Evolutionary conservation across 257 asterid species (phyloP).

Genomic region (Primulina huaijiensis): DNA sequence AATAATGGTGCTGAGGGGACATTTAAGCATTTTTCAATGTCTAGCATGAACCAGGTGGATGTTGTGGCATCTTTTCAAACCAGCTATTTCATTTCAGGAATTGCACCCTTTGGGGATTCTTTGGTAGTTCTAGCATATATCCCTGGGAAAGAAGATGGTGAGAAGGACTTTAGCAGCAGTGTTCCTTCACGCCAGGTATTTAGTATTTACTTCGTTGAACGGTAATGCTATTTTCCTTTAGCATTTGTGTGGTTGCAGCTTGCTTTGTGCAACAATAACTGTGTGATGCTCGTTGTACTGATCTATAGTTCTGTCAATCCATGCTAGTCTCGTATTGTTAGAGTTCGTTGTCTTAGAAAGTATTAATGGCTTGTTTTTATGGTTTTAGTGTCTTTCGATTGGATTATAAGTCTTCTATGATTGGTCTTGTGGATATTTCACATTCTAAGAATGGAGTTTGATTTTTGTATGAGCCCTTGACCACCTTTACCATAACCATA

Average conservation of each 20-base stretch:
- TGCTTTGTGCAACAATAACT: neutral
- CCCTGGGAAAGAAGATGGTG: constrained; percentile 84
- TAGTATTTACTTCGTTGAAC: constrained; percentile 37
- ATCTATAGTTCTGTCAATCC: neutral
- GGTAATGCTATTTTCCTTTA: neutral
- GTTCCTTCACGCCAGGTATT: constrained; percentile 89
- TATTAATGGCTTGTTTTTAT: neutral
- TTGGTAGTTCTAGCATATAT: constrained; percentile 93
- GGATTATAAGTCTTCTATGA: constrained; percentile 14
- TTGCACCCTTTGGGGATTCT: constrained; percentile 96
- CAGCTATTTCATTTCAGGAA: constrained; percentile 90
- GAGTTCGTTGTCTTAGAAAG: constrained; percentile 20
- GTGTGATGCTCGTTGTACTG: constrained; percentile 4
- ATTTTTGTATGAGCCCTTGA: constrained; percentile 14
- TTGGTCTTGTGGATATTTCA: constrained; percentile 12
- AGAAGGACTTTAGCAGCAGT: constrained; percentile 67
- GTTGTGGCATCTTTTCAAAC: constrained; percentile 95
- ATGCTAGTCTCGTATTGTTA: constrained; percentile 1
- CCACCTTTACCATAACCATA: neutral
- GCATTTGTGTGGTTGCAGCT: neutral
- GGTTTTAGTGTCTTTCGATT: constrained; percentile 18
- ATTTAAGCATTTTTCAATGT: constrained; percentile 55
- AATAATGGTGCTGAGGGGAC: constrained; percentile 62
- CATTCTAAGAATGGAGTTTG: constrained; percentile 3
- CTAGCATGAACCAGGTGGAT: constrained; percentile 89